phyloP scores from a whole-genome alignment of 257 asterid species.

The Scutellaria minor region DNA sequence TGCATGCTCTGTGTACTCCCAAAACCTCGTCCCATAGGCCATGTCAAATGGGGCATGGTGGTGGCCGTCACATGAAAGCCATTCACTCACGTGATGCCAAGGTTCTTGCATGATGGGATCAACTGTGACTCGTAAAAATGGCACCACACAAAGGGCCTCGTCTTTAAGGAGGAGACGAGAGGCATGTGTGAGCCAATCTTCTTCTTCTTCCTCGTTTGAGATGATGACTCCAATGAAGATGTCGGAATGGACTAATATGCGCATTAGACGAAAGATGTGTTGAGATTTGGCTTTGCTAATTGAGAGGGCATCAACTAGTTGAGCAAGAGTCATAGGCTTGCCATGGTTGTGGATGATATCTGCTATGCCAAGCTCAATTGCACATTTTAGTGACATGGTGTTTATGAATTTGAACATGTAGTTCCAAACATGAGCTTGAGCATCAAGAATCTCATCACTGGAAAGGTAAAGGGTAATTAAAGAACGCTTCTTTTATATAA shows the following conservation, averaged over 20 bases:
- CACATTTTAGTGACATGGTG: slow-evolving; percentile 27
- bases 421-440: slow-evolving; percentile 37
- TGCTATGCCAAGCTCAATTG: slow-evolving; percentile 20
- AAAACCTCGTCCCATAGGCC: slow-evolving; percentile 13
- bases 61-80: slow-evolving; percentile 21
- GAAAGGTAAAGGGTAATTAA: background rate
- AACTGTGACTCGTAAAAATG: background rate
- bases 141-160: background rate
- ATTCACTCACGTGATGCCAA: slow-evolving; percentile 18
- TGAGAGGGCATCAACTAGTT: slow-evolving; percentile 6
- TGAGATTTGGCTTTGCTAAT: slow-evolving; percentile 31
- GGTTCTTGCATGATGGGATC: slow-evolving; percentile 30
- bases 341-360: slow-evolving; percentile 28
- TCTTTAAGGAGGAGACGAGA: background rate
- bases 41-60: background rate
- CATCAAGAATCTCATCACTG: slow-evolving; percentile 19
- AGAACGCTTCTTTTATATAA: no score
- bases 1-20: slow-evolving; percentile 8
- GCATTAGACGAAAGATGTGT: slow-evolving; percentile 15
- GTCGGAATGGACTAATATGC: slow-evolving; percentile 1
- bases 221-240: background rate
- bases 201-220: no score
- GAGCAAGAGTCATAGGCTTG: slow-evolving; percentile 14
- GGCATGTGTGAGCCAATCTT: no score
- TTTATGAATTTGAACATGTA: slow-evolving; percentile 23